phyloP scores from a whole-genome alignment of 441 rosid species.

The Adansonia madagascariensis region DNA sequence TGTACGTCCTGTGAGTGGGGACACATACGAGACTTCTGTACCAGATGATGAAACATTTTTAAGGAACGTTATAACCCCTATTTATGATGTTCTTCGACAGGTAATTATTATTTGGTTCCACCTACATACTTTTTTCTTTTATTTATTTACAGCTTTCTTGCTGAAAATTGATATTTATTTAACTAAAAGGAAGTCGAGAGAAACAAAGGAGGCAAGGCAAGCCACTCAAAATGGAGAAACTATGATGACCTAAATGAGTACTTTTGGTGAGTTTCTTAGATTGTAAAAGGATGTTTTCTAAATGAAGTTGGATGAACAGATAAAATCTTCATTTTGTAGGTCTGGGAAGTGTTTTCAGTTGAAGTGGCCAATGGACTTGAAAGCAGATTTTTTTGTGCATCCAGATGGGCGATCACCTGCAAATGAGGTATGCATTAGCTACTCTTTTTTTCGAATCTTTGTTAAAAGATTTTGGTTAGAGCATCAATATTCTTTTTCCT shows the following conservation, averaged over 20 bases:
- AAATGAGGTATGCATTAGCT: conserved; percentile 45
- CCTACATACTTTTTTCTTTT: conserved; percentile 7
- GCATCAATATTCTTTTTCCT: not conserved
- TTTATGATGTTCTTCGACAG: conserved; percentile 75
- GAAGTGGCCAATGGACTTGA: conserved; percentile 71
- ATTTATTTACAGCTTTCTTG: conserved; percentile 20
- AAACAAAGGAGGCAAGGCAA: conserved; percentile 80
- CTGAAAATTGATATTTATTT: conserved; percentile 33
- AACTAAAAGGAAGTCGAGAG: conserved; percentile 75
- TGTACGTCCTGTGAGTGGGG: conserved; percentile 70
- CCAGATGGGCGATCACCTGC: conserved; percentile 45
- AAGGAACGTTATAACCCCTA: conserved; percentile 78
- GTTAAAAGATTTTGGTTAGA: conserved; percentile 12
- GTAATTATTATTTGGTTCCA: conserved; percentile 44
- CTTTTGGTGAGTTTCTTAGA: conserved; percentile 71
- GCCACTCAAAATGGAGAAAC: conserved; percentile 99
- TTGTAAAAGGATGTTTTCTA: conserved; percentile 8
- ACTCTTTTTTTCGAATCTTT: conserved; percentile 13
- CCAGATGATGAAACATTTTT: conserved; percentile 84
- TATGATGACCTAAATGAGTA: conserved; percentile 98
- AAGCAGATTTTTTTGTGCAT: conserved; percentile 76
- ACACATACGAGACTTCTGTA: conserved; percentile 46
- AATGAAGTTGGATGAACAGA: conserved; percentile 21
- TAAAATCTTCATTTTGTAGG: conserved; percentile 48
- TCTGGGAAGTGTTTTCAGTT: conserved; percentile 73